Conservation (phyloP, 192 early-diverging fungal species). For the Linnemannia elongata region DNA sequence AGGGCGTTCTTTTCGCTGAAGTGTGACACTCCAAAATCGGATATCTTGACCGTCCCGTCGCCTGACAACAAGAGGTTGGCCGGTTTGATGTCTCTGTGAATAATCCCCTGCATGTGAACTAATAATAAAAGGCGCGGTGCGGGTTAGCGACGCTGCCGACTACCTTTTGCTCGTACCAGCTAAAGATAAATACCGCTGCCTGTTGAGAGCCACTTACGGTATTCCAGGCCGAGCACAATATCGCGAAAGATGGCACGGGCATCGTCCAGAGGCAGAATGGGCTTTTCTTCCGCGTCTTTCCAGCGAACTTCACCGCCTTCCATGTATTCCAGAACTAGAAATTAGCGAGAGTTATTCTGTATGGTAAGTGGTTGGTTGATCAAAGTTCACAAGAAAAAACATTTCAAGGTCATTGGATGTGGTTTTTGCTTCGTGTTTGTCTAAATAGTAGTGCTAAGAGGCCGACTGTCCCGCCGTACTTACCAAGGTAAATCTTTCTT, state of each 20-base stretch:
- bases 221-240: slow-evolving; percentile 92
- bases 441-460: not conserved
- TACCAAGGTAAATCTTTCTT: slow-evolving; percentile 93
- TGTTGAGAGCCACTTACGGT: slow-evolving; percentile 69
- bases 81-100: slow-evolving; percentile 98
- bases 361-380: not conserved
- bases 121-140: not conserved
- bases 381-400: not conserved
- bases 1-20: slow-evolving; percentile 67
- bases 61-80: slow-evolving; percentile 90
- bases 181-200: not conserved
- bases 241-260: slow-evolving; percentile 90
- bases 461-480: not conserved
- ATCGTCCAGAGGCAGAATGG: slow-evolving; percentile 73
- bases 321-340: slow-evolving; percentile 87
- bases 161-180: not conserved
- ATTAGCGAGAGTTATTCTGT: not conserved
- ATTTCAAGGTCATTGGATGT: not conserved
- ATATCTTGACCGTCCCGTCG: slow-evolving; percentile 91
- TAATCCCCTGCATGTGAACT: slow-evolving; percentile 95
- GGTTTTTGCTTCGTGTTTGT: slow-evolving; percentile 3
- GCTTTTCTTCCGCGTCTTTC: slow-evolving; percentile 76
- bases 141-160: not conserved
- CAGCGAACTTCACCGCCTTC: slow-evolving; percentile 93
- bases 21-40: slow-evolving; percentile 98